Evolutionary conservation across 345 rosid genomes (phyloP).

Genomic region (Odontarrhena argentea): DNA sequence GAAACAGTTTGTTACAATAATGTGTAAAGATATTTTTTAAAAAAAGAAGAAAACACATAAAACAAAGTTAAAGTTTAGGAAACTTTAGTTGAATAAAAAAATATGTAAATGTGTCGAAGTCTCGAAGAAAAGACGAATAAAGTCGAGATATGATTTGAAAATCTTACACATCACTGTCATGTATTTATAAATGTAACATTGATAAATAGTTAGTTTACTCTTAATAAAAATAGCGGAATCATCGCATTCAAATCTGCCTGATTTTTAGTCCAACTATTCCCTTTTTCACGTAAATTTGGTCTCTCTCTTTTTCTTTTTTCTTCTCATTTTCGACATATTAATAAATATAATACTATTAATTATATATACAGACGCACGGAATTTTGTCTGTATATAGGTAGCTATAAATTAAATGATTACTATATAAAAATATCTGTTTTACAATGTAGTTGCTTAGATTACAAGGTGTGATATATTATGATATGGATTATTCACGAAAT

Average conservation of each 20-base stretch:
- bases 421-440: neutral
- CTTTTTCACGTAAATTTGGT: conserved; percentile 18
- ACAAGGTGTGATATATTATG: conserved; percentile 1
- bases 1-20: neutral
- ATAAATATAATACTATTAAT: neutral
- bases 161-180: conserved; percentile 33
- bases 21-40: neutral
- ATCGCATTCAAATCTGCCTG: conserved; percentile 40
- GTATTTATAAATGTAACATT: conserved; percentile 23
- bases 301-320: neutral
- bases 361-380: no score
- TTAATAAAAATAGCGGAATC: conserved; percentile 34
- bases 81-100: neutral
- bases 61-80: neutral
- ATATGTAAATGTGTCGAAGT: neutral
- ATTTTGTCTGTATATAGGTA: no score
- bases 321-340: conserved; percentile 4
- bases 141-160: conserved; percentile 19
- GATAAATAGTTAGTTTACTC: conserved; percentile 1
- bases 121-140: conserved; percentile 22
- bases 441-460: neutral
- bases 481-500: conserved; percentile 1
- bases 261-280: conserved; percentile 28
- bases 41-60: neutral
- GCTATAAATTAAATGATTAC: neutral